Percentiles rank a stretch among this genome's conserved stretches.
These are phyloP conservation scores for Sinapis alba DNA, from an alignment of 441 rosid species.

Conservation along the genomic window DNA sequence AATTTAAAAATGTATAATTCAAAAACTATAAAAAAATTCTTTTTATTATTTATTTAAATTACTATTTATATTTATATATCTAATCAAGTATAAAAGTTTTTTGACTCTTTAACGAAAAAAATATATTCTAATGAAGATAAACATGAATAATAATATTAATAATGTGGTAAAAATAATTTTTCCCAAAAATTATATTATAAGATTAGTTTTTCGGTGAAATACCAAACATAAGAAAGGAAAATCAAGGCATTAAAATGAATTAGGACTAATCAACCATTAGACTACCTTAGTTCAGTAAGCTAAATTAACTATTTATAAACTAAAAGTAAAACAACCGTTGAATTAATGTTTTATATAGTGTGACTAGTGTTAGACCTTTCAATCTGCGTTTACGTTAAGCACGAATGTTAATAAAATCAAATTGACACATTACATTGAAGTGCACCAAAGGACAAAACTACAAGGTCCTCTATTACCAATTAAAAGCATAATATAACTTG, in stretches of 20 bases:
- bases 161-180: no score
- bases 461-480: constrained; percentile 22
- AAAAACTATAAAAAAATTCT: no score
- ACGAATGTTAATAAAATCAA: not conserved
- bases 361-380: not conserved
- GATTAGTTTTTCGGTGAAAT: not conserved
- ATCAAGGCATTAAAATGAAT: not conserved
- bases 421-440: constrained; percentile 2
- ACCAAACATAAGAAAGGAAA: not conserved
- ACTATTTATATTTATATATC: no score
- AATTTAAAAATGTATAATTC: no score
- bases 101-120: no score
- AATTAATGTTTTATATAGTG: not conserved
- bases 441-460: constrained; percentile 28
- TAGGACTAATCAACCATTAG: not conserved
- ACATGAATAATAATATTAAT: no score
- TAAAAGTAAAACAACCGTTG: not conserved
- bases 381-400: constrained; percentile 6
- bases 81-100: no score
- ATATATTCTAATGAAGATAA: no score
- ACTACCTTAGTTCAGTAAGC: not conserved
- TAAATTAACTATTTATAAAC: not conserved
- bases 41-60: no score
- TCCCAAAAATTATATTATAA: no score
- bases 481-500: constrained; percentile 5